Conservation (phyloP, 164 flowering plant species). For the Chimonanthus praecox region DNA sequence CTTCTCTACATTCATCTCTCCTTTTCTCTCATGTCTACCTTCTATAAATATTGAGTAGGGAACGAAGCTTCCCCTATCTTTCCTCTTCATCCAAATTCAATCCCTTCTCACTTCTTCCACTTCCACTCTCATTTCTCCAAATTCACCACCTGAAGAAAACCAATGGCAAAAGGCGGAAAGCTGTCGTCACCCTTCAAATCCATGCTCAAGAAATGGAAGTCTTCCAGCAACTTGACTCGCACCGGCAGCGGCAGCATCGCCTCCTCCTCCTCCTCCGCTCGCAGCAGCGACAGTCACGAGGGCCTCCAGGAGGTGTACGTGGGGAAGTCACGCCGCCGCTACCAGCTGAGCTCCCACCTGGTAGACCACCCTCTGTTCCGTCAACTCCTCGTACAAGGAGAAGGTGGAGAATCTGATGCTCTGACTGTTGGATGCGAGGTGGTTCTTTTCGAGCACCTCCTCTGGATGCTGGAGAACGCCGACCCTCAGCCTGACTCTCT, state of each 20-base stretch:
- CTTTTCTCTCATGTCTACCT: not conserved
- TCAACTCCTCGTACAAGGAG: conserved; percentile 21
- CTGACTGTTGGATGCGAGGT: conserved; percentile 72
- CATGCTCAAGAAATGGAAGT: conserved; percentile 36
- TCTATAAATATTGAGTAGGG: not conserved
- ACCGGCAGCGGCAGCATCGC: conserved; percentile 6
- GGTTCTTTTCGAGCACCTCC: conserved; percentile 83
- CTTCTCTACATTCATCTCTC: not conserved
- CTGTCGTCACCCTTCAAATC: conserved; percentile 20
- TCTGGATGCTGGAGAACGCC: conserved; percentile 88
- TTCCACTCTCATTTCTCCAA: too few species aligned
- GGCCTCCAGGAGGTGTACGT: conserved; percentile 44
- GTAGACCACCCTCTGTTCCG: conserved; percentile 70
- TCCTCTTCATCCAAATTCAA: not conserved
- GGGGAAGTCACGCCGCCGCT: conserved; percentile 69
- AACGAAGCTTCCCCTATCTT: not conserved
- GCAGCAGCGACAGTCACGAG: not conserved
- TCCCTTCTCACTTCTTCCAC: not conserved
- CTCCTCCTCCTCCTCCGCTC: not conserved
- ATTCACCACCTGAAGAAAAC: not conserved
- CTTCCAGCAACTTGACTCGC: conserved; percentile 19
- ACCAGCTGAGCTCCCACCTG: conserved; percentile 47
- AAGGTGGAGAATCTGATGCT: conserved; percentile 17
- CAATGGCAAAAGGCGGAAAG: conserved; percentile 33
- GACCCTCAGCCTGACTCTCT: conserved; percentile 60